Evolutionary conservation across 2,329 filamentous ascomycete species (phyloP), one percentile per base, ranked within the genome.

Genomic region (Phoma sp.): DNA sequence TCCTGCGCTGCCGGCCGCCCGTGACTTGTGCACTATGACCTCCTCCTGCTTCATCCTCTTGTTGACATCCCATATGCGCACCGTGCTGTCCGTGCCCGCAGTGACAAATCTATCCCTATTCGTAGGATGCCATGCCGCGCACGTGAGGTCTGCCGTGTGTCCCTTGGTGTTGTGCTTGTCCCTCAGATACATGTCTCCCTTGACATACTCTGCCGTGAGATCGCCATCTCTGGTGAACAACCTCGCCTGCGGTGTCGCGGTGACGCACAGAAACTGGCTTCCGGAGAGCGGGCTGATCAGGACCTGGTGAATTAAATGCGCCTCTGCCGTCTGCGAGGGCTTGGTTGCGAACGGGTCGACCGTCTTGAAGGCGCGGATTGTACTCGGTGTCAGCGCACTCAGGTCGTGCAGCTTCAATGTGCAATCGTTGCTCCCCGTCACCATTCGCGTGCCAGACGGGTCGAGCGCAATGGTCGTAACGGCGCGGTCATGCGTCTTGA

Each of bases 111-210:
- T 66, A 62, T 96, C 92, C 68, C 84, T 87, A 72, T 97, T 88
- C 2, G 87, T 87, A 0, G 95, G 95, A 75, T 93, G 91, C 95
- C 95, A 99, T 32, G 89, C 89, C 18, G 91, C 93, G 18, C 88
- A 90, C 3, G 92, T 92, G 33, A 97, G 85, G 75, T 97, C 95
- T 4, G 93, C 93, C 46, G 97, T 87, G 76, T 99, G 95, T 1
- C 95, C 95, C 73, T 97, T 98, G 4, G 95, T 99, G 73, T 98
- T 93, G 76, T 97, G 86, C 89, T 98, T 96, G 74, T 99, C 95
- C 48, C 93, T 85, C 62, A 99, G 78, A 68, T 99, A 99, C 93
- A 98, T 98, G 73, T 99, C 95, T 38, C 95, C 95, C 77, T 99
- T 99, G 64, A 92, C 89, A 62, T 96, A 98, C 69, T 97, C 92